Percentiles rank a stretch among this genome's conserved stretches.
Conservation (phyloP, 1,284 basidiomycete species). For the Singerocomus rubriflavus region DNA sequence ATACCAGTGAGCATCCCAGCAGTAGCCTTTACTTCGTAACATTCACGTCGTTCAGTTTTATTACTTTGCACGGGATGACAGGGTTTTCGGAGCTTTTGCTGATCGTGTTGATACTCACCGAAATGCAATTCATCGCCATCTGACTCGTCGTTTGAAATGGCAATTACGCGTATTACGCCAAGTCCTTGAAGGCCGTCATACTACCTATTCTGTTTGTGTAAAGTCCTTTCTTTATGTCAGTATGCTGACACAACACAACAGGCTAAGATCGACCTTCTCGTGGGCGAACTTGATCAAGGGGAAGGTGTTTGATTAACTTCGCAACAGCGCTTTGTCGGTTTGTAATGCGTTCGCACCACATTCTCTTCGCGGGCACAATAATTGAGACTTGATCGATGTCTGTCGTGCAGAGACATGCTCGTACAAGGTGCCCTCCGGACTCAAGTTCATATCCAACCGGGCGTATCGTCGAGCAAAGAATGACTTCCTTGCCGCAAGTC, state of each 20-base stretch:
- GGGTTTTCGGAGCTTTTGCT: slow-evolving; percentile 68
- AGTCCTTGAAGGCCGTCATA: slow-evolving; percentile 61
- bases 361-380: not conserved
- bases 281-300: slow-evolving; percentile 59
- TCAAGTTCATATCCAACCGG: slow-evolving; percentile 57
- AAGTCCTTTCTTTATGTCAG: not conserved
- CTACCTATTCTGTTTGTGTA: slow-evolving; percentile 58
- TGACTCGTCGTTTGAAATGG: slow-evolving; percentile 62
- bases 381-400: not conserved
- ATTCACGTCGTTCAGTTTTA: slow-evolving; percentile 48
- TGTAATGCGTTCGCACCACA: slow-evolving; percentile 1
- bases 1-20: slow-evolving; percentile 54
- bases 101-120: slow-evolving; percentile 57
- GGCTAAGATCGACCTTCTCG: slow-evolving; percentile 64
- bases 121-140: slow-evolving; percentile 44
- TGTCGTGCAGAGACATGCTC: slow-evolving; percentile 42
- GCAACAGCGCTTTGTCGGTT: not conserved
- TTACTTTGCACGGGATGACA: slow-evolving; percentile 79
- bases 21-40: not conserved
- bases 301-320: slow-evolving; percentile 42
- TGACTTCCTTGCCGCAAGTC: slow-evolving; percentile 10
- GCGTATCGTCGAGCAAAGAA: slow-evolving; percentile 82
- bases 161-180: slow-evolving; percentile 61
- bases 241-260: slow-evolving; percentile 29
- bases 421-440: slow-evolving; percentile 80